phyloP scores from a whole-genome alignment of 306 rosid species.

The Sicyos edulis region DNA sequence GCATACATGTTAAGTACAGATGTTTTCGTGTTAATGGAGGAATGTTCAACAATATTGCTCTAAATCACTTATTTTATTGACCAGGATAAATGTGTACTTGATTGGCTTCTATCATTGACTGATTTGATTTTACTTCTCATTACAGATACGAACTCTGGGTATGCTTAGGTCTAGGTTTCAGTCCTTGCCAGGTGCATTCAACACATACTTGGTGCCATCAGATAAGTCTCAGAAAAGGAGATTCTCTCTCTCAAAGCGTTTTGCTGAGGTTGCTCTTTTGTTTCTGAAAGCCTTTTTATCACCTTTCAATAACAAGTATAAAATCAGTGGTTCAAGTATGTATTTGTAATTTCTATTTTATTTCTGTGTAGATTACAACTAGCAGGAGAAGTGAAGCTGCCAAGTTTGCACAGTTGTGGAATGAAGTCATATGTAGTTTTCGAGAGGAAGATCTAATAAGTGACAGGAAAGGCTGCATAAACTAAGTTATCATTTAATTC shows the following conservation, averaged over 20 bases:
- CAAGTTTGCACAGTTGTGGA: slow-evolving; percentile 94
- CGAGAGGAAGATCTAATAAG: slow-evolving; percentile 94
- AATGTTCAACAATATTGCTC: neutral
- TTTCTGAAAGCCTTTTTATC: slow-evolving; percentile 15
- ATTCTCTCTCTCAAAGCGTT: slow-evolving; percentile 74
- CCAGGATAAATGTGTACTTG: neutral
- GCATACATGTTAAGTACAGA: neutral
- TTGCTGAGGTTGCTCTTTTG: slow-evolving; percentile 60
- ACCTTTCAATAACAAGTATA: slow-evolving; percentile 5
- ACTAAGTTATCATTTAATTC: slow-evolving; percentile 26
- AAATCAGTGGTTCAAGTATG: slow-evolving; percentile 10
- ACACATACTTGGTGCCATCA: slow-evolving; percentile 83
- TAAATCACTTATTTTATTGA: neutral
- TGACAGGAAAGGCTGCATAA: slow-evolving; percentile 60
- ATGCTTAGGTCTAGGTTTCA: slow-evolving; percentile 95
- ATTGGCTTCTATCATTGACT: slow-evolving; percentile 15
- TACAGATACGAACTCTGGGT: slow-evolving; percentile 83
- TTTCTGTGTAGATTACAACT: slow-evolving; percentile 52
- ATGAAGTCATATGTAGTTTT: slow-evolving; percentile 91
- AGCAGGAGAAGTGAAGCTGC: slow-evolving; percentile 97
- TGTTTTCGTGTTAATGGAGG: neutral
- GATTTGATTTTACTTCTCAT: slow-evolving; percentile 20
- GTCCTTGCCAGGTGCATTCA: slow-evolving; percentile 95
- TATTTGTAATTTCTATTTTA: slow-evolving; percentile 24
- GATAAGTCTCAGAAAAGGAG: slow-evolving; percentile 63